Evolutionary conservation across 805 yeast genomes (phyloP), one percentile per base, ranked within the genome.

Genomic region (Deakozyma indianensis): DNA sequence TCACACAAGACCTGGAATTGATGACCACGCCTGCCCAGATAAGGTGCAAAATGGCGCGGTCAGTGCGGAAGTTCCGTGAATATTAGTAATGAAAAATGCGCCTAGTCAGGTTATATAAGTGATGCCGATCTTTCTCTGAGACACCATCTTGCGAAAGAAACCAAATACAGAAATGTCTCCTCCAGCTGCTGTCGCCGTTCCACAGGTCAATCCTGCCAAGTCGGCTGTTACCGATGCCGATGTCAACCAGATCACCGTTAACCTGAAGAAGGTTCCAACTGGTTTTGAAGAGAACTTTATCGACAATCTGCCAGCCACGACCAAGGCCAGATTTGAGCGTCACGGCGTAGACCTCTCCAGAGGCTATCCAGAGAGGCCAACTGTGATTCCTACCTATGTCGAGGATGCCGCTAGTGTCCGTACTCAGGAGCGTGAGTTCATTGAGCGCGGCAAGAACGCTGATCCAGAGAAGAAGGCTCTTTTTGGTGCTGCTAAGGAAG

Each of bases 391-490:
- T 3, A 54, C 58, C 21, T 69, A 55, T 50, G 50, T 67, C 11
- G 73, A 69, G 47, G 70, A 69, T 45, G 71, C 70, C 7, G 51
- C 46, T 24, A 61, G 55, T 5, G 62, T 65, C 35, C 63, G 71
- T 50, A 56, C 61, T 45, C 58, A 35, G 22, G 42, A 32, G 11
- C 23, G 45, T 68, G 62, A 60, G 22, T 69, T 62, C 47, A 48
- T 59, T 43, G 68, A 62, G 47, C 55, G 67, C 43, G 69, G 65
- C 35, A 51, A 49, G 46, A 58, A 60, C 42, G 48, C 71, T 4
- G 71, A 67, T 48, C 67, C 65, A 9, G 67, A 63, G 47, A 67
- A 67, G 58, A 66, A 64, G 50, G 69, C 70, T 3, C 53, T 66
- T 18, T 59, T 66, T 43, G 61, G 67, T 5, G 69, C 69, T 45